Evolutionary conservation across 73 alveolate species (phyloP).

Genomic region (Tetrahymena malaccensis): DNA sequence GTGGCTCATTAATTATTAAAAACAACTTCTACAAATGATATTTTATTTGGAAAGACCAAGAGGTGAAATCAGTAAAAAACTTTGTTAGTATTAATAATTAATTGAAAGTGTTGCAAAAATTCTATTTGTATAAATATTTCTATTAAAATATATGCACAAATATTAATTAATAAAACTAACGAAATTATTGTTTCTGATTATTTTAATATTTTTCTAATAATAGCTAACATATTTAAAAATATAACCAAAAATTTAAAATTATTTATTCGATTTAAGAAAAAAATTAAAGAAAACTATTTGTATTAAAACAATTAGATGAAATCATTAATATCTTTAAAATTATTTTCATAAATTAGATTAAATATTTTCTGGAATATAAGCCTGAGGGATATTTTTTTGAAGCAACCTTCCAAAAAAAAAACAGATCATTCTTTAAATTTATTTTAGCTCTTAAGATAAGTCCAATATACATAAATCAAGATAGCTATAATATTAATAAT

Average conservation of each 20-base stretch:
- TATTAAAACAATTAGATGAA: neutral
- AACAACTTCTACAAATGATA: neutral
- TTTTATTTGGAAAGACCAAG: too few species aligned
- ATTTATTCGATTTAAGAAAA: too few species aligned
- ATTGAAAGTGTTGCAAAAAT: neutral
- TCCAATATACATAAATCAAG: neutral
- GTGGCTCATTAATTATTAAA: neutral
- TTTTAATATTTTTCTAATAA: too few species aligned
- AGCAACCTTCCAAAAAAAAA: neutral
- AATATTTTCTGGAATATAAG: neutral
- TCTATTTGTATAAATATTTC: neutral
- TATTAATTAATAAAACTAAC: neutral
- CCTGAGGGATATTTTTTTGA: neutral
- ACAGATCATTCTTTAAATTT: neutral
- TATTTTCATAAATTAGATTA: neutral
- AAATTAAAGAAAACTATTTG: too few species aligned
- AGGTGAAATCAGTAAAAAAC: neutral
- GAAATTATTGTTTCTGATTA: neutral
- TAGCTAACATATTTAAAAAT: too few species aligned
- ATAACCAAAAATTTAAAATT: too few species aligned
- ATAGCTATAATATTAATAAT: neutral
- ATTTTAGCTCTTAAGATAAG: neutral
- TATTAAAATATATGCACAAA: neutral
- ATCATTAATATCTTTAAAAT: neutral
- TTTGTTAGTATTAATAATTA: neutral